phyloP scores from a whole-genome alignment of 768 basidiomycete genomes.

The Cytidiella melzeri region DNA sequence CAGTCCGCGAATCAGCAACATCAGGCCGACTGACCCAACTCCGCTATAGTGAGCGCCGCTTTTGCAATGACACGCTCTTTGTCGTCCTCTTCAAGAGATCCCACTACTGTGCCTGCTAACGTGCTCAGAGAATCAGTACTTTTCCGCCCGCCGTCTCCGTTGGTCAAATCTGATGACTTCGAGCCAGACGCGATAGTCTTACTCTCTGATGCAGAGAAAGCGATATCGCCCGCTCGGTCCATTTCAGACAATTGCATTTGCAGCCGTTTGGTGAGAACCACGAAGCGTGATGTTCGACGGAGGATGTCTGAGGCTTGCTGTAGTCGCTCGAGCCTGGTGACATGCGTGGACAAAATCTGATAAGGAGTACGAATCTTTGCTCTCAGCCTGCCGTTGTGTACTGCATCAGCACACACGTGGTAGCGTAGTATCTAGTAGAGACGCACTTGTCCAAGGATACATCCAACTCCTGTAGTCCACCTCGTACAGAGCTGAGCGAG shows the following conservation, averaged over 20 bases:
- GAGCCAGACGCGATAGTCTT: background rate
- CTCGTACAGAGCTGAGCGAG: slow-evolving; percentile 58
- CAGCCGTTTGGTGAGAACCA: slow-evolving; percentile 74
- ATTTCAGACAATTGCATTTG: slow-evolving; percentile 83
- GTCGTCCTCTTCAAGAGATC: slow-evolving; percentile 49
- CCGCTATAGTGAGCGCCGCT: slow-evolving; percentile 91
- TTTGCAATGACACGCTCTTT: slow-evolving; percentile 86
- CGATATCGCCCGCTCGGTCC: slow-evolving; percentile 21
- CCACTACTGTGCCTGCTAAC: slow-evolving; percentile 11
- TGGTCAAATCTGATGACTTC: no score
- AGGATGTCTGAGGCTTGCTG: slow-evolving; percentile 83
- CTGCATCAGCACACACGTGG: background rate
- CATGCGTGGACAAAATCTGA: slow-evolving; percentile 62
- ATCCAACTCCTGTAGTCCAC: slow-evolving; percentile 70
- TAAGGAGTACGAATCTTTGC: slow-evolving; percentile 85
- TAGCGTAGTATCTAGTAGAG: background rate
- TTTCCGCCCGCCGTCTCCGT: slow-evolving; percentile 5
- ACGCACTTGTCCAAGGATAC: slow-evolving; percentile 70
- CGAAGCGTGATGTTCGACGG: slow-evolving; percentile 79
- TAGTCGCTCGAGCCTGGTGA: slow-evolving; percentile 67
- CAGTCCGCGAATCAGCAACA: no score
- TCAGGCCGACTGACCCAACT: slow-evolving; percentile 56
- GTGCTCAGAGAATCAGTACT: slow-evolving; percentile 12
- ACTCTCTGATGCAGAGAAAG: background rate
- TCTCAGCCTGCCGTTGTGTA: slow-evolving; percentile 51